Evolutionary conservation across 805 yeast species (phyloP).

Genomic region (Myxozyma vanderwaltii): DNA sequence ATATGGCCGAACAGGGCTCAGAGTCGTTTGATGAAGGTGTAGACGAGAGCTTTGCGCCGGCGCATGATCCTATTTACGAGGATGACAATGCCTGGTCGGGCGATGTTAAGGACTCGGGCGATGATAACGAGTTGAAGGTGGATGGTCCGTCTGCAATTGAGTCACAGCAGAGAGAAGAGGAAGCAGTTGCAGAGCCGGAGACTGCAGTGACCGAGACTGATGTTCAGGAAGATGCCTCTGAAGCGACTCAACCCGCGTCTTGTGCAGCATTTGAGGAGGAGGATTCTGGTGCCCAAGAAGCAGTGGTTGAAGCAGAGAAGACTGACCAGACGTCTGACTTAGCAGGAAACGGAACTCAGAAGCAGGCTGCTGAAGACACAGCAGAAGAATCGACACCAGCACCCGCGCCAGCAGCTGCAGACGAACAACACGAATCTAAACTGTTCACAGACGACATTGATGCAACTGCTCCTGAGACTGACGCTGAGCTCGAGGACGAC

Average conservation of each 20-base stretch:
- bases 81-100: slow-evolving; percentile 1
- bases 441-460: slow-evolving; percentile 3
- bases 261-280: neutral
- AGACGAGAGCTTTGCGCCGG: neutral
- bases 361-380: neutral
- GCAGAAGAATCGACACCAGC: neutral
- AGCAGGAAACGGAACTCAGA: neutral
- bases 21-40: neutral
- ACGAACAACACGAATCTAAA: neutral
- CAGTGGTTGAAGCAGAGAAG: neutral
- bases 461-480: slow-evolving; percentile 8
- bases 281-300: neutral
- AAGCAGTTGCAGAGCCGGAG: neutral
- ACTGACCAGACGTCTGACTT: neutral
- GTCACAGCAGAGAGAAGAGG: neutral
- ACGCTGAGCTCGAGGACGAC: neutral
- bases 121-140: neutral
- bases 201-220: neutral
- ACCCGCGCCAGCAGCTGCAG: neutral
- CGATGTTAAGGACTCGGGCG: neutral
- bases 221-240: neutral
- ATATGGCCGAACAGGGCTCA: neutral
- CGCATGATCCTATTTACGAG: neutral
- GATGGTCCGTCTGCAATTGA: neutral
- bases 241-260: neutral